Percentiles rank a stretch among this genome's conserved stretches.
These are phyloP conservation scores for Kluyveromyces starmeri DNA, from an alignment of 805 yeast genomes.

Conservation along the genomic window DNA sequence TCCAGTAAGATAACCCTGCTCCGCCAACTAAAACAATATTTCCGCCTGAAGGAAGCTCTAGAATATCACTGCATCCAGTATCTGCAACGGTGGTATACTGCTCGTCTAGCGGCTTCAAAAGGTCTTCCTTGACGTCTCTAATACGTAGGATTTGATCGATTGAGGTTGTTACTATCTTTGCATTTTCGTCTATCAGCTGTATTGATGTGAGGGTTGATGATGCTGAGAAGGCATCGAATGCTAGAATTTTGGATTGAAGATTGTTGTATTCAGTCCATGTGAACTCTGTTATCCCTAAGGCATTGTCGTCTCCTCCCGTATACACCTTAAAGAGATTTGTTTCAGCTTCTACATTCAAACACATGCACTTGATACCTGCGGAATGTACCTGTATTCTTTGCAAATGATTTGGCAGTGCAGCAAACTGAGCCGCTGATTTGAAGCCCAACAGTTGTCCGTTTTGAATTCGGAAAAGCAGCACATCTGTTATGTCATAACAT, in stretches of 20 bases:
- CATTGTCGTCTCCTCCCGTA: slow-evolving; percentile 94
- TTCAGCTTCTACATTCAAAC: slow-evolving; percentile 28
- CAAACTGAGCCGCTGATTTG: neutral
- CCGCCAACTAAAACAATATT: slow-evolving; percentile 56
- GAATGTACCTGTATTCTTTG: slow-evolving; percentile 60
- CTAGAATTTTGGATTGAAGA: slow-evolving; percentile 18
- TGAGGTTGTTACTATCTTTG: slow-evolving; percentile 50
- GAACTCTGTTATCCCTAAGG: slow-evolving; percentile 39
- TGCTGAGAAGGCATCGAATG: slow-evolving; percentile 53
- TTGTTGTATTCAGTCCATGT: slow-evolving; percentile 16
- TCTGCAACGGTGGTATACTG: slow-evolving; percentile 81
- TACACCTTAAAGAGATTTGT: slow-evolving; percentile 30
- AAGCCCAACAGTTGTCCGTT: slow-evolving; percentile 7
- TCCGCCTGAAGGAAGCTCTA: slow-evolving; percentile 20
- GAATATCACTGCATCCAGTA: slow-evolving; percentile 62
- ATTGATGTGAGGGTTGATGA: slow-evolving; percentile 79
- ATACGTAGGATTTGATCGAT: slow-evolving; percentile 72
- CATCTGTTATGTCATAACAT: slow-evolving; percentile 44
- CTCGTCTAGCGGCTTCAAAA: slow-evolving; percentile 30
- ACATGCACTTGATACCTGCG: slow-evolving; percentile 61
- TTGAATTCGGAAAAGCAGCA: slow-evolving; percentile 15
- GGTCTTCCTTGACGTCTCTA: slow-evolving; percentile 41
- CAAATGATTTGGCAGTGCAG: slow-evolving; percentile 7
- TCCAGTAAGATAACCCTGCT: slow-evolving; percentile 55
- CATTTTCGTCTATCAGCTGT: slow-evolving; percentile 24